These are phyloP conservation scores for Microdochium trichocladiopsis DNA, from an alignment of 2,329 filamentous ascomycete genomes.

Conservation along the genomic window DNA sequence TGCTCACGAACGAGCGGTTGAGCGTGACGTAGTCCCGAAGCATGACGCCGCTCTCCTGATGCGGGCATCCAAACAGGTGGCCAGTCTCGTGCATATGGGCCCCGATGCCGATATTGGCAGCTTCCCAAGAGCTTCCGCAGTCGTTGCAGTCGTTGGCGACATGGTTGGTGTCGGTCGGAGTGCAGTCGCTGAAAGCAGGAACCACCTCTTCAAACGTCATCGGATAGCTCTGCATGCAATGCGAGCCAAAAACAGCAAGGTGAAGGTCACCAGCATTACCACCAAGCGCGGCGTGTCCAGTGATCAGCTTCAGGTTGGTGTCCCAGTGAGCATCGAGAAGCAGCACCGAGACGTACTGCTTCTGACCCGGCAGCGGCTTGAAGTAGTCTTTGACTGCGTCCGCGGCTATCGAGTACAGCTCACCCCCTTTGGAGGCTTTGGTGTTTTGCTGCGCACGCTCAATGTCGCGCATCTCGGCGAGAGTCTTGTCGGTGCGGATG, in stretches of 20 bases:
- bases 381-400: conserved; percentile 77
- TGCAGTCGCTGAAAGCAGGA: conserved; percentile 84
- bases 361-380: conserved; percentile 66
- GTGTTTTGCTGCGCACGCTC: conserved; percentile 72
- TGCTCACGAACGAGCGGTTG: conserved; percentile 74
- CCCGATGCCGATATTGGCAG: conserved; percentile 89
- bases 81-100: conserved; percentile 89
- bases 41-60: conserved; percentile 91
- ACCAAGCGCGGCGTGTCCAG: conserved; percentile 79
- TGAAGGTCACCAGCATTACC: conserved; percentile 66
- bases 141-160: conserved; percentile 85
- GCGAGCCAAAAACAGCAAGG: conserved; percentile 86
- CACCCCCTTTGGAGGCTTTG: conserved; percentile 61
- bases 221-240: conserved; percentile 87
- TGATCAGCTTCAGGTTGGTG: conserved; percentile 58
- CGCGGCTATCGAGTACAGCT: conserved; percentile 69
- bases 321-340: conserved; percentile 90
- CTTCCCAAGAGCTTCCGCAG: conserved; percentile 87
- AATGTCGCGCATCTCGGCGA: conserved; percentile 74
- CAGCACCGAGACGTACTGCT: conserved; percentile 80
- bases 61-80: conserved; percentile 82
- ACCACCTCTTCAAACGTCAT: conserved; percentile 83
- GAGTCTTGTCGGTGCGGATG: conserved; percentile 74
- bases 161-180: conserved; percentile 71
- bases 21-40: conserved; percentile 77